Percentiles rank a stretch among this genome's conserved stretches.
Conservation (phyloP, 2,329 filamentous ascomycete species). For the Cladosporium sp. region DNA sequence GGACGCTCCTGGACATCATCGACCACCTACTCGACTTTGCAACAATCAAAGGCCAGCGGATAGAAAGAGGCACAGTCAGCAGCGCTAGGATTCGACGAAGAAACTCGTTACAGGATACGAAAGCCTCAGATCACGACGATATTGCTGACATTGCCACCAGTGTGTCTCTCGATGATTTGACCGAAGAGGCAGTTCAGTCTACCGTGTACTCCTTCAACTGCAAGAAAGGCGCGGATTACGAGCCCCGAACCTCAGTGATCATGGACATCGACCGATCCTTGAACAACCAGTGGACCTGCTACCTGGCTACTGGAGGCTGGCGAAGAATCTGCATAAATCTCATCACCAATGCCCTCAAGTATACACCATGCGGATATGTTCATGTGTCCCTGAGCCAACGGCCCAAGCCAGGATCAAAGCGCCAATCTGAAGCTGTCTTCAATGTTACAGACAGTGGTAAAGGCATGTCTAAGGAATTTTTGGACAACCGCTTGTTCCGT, state of each 20-base stretch:
- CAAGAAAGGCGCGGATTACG: constrained; percentile 34
- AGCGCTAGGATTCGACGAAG: neutral
- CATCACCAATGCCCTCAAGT: constrained; percentile 48
- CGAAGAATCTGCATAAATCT: constrained; percentile 46
- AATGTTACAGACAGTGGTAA: constrained; percentile 59
- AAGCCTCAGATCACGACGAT: constrained; percentile 13
- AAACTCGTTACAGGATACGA: neutral
- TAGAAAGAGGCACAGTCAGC: constrained; percentile 33
- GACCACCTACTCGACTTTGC: constrained; percentile 42
- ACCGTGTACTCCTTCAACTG: constrained; percentile 29
- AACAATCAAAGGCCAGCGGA: constrained; percentile 28
- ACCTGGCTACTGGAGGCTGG: constrained; percentile 43
- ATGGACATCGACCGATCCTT: constrained; percentile 38
- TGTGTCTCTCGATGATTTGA: constrained; percentile 43
- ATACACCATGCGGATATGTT: constrained; percentile 42
- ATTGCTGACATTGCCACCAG: constrained; percentile 23
- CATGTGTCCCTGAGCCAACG: constrained; percentile 24
- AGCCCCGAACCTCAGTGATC: constrained; percentile 31
- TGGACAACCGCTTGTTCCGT: constrained; percentile 58
- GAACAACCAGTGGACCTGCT: constrained; percentile 40
- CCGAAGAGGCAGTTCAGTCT: constrained; percentile 54
- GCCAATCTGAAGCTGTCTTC: neutral
- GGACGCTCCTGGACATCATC: constrained; percentile 49
- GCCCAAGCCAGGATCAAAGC: neutral
- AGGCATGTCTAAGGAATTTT: constrained; percentile 62